A percentile compares a stretch with the other conserved stretches of the same genome.
phyloP scores from a whole-genome alignment of 208 protist species.

The Herpetomonas samuelpessoai region DNA sequence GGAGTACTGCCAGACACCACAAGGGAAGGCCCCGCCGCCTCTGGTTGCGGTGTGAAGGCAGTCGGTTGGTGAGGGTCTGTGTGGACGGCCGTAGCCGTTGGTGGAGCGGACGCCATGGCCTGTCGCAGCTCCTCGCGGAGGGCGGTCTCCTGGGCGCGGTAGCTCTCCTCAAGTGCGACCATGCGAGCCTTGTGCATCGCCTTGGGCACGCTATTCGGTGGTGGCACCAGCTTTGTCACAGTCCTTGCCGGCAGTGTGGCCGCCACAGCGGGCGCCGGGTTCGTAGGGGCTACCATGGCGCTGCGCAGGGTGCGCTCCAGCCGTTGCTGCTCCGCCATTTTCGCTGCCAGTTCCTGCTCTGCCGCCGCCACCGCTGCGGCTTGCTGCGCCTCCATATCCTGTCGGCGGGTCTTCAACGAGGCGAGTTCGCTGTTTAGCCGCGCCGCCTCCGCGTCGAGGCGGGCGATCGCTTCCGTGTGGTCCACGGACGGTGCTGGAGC shows the following conservation, averaged over 20 bases:
- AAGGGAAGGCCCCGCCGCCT: no score
- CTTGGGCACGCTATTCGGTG: slow-evolving; percentile 10
- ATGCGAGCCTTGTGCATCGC: slow-evolving; percentile 23
- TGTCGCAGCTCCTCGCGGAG: slow-evolving; percentile 22
- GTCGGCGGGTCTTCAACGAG: slow-evolving; percentile 4
- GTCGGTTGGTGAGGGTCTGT: no score
- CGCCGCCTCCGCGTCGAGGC: slow-evolving; percentile 11
- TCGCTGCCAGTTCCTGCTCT: slow-evolving; percentile 3
- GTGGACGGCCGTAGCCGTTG: no score
- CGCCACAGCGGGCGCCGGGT: background rate
- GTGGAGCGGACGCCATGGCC: no score
- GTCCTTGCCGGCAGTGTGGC: background rate
- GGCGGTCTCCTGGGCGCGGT: slow-evolving; percentile 26
- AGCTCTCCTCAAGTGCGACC: slow-evolving; percentile 30
- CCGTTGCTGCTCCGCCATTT: slow-evolving; percentile 12
- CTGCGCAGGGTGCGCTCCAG: background rate
- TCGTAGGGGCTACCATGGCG: background rate
- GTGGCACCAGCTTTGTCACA: background rate
- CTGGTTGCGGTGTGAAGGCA: no score
- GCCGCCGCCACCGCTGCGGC: background rate
- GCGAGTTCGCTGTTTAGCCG: slow-evolving; percentile 16
- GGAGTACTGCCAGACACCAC: no score
- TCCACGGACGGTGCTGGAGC: no score
- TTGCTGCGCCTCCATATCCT: slow-evolving; percentile 8
- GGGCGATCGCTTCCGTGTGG: background rate